A percentile compares a stretch with the other conserved stretches of the same genome.
Conservation (phyloP, 2,329 filamentous ascomycete species). For the Exophiala phaeomuriformis region DNA sequence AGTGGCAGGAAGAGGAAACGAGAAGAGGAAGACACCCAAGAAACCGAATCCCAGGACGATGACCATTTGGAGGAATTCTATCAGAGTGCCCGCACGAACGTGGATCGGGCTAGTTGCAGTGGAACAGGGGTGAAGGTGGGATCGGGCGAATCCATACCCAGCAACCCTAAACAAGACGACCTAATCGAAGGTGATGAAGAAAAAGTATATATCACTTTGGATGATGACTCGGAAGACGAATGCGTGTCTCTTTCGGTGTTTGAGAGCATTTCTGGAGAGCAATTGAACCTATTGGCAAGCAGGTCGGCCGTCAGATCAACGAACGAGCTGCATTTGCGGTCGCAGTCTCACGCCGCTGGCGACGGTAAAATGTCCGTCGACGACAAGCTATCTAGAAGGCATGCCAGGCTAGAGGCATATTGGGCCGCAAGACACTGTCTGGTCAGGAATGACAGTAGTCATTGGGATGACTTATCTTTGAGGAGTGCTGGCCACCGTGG, state of each 20-base stretch:
- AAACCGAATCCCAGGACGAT: slow-evolving; percentile 10
- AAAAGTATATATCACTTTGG: not conserved
- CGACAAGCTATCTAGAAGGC: not conserved
- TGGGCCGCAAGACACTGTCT: slow-evolving; percentile 19
- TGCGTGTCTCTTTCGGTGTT: not conserved
- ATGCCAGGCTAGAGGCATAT: slow-evolving; percentile 19
- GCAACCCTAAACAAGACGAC: not conserved
- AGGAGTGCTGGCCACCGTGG: slow-evolving; percentile 20
- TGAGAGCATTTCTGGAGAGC: not conserved
- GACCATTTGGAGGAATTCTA: slow-evolving; percentile 6
- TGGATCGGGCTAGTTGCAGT: not conserved
- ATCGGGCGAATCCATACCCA: not conserved
- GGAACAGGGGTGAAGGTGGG: not conserved
- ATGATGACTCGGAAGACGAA: not conserved
- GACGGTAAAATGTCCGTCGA: not conserved
- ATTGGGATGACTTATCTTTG: slow-evolving; percentile 20
- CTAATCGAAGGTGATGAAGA: not conserved
- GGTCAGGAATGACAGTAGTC: slow-evolving; percentile 11
- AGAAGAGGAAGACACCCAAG: slow-evolving; percentile 9
- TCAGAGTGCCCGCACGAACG: slow-evolving; percentile 2
- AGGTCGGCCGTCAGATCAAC: not conserved
- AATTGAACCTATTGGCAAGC: not conserved
- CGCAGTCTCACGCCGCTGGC: not conserved
- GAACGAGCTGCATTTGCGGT: not conserved
- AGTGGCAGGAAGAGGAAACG: slow-evolving; percentile 25